These are phyloP conservation scores for Fusarium sarcochroum DNA, from an alignment of 2,329 filamentous ascomycete genomes.

Conservation along the genomic window DNA sequence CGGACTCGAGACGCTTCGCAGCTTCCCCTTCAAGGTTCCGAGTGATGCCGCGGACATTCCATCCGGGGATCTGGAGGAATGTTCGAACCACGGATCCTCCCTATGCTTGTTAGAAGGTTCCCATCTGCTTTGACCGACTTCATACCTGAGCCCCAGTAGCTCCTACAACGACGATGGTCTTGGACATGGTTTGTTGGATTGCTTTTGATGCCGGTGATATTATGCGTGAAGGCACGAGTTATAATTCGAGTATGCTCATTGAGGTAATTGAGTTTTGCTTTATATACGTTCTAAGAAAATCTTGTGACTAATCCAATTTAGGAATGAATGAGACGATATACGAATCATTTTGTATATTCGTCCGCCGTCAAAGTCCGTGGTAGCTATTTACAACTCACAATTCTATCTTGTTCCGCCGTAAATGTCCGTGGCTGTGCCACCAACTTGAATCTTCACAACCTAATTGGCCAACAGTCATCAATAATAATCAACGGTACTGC, in stretches of 20 bases:
- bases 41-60: constrained; percentile 33
- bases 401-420: too few species aligned
- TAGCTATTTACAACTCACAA: too few species aligned
- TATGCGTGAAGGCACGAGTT: background rate
- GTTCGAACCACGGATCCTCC: constrained; percentile 31
- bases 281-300: background rate
- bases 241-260: too few species aligned
- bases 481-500: background rate
- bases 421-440: too few species aligned
- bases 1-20: constrained; percentile 2
- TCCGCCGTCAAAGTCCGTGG: too few species aligned
- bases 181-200: background rate
- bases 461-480: background rate
- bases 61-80: constrained; percentile 20
- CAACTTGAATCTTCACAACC: too few species aligned
- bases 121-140: background rate
- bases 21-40: constrained; percentile 8
- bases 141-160: background rate
- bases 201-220: background rate
- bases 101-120: constrained; percentile 1
- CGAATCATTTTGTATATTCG: background rate
- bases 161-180: background rate
- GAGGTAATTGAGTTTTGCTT: background rate
- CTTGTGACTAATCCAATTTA: too few species aligned
- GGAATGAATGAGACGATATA: too few species aligned